Evolutionary conservation across 805 yeast genomes (phyloP), one percentile per base, ranked within the genome.

Genomic region (Isabelozyma heimii): DNA sequence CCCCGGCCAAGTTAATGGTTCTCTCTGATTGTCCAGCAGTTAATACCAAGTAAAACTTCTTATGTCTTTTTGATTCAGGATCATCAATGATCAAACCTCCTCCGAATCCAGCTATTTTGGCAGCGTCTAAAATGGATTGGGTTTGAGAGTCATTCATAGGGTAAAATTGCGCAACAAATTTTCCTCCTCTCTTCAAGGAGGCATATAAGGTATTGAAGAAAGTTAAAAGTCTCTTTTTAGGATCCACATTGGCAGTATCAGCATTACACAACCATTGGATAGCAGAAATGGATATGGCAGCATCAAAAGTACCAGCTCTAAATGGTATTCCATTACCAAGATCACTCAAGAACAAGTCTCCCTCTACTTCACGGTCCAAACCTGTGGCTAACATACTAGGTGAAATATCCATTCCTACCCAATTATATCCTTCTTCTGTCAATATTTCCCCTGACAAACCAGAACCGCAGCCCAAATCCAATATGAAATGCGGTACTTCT

Each of bases 181-280:
- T 94, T 6, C 99, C 99, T 44, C 99, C 99, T 63, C 96, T 81
- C 62, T 82, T 86, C 67, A 94, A 75, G 35, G 90, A 75, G 0
- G 97, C 90, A 67, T 89, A 94, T 46, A 94, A 73, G 0, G 97
- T 85, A 66, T 88, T 87, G 77, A 94, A 94, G 61, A 94, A 94
- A 43, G 87, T 73, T 69, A 85, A 73, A 47, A 90, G 69, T 66
- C 99, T 82, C 60, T 79, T 80, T 62, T 86, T 85, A 17, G 99
- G 99, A 61, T 91, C 96, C 47, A 84, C 85, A 38, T 77, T 75
- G 2, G 89, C 69, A 5, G 89, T 79, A 66, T 94, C 99, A 2
- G 98, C 98, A 65, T 94, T 94, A 73, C 97, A 91, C 40, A 94
- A 80, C 99, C 99, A 94, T 67, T 94, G 99, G 45, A 94, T 91